These are phyloP conservation scores for Penicillium sumatraense DNA, from an alignment of 2,329 filamentous ascomycete genomes.

Conservation along the genomic window DNA sequence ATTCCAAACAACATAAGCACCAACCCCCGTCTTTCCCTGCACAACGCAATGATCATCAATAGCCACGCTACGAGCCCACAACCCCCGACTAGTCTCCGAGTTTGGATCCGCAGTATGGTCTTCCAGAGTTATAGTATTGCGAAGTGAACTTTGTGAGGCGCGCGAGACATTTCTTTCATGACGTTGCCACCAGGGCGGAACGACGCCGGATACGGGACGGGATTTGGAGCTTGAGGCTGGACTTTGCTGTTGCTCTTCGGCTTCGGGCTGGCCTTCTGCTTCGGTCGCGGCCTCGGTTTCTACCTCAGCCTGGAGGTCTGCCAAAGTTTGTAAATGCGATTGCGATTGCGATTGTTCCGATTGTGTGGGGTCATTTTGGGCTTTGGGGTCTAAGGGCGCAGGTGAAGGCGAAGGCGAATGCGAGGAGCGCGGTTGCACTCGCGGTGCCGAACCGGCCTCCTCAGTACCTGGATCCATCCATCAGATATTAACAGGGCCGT, in stretches of 20 bases:
- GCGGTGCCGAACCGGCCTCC: slow-evolving; percentile 39
- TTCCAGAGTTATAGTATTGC: slow-evolving; percentile 63
- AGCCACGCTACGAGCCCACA: slow-evolving; percentile 66
- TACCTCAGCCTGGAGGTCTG: not conserved
- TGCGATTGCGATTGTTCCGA: not conserved
- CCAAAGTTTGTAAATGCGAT: not conserved
- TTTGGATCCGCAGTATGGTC: slow-evolving; percentile 65
- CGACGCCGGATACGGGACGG: slow-evolving; percentile 35
- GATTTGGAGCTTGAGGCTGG: slow-evolving; percentile 18
- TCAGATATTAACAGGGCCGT: slow-evolving; percentile 31
- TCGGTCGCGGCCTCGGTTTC: not conserved
- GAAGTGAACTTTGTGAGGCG: slow-evolving; percentile 44
- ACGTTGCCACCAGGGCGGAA: slow-evolving; percentile 54
- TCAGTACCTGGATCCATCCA: slow-evolving; percentile 49
- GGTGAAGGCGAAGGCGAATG: slow-evolving; percentile 7
- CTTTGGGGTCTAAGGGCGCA: not conserved
- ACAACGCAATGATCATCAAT: slow-evolving; percentile 68
- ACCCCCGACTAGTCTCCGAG: slow-evolving; percentile 59
- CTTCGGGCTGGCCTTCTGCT: not conserved
- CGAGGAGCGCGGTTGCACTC: slow-evolving; percentile 31
- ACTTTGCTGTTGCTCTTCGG: not conserved
- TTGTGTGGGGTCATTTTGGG: slow-evolving; percentile 3
- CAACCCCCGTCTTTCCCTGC: slow-evolving; percentile 63
- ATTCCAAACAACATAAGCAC: slow-evolving; percentile 96
- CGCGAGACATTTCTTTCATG: slow-evolving; percentile 45